Percentiles rank a stretch among this genome's conserved stretches.
These are phyloP conservation scores for Cercophora scortea DNA, from an alignment of 495 filamentous ascomycete species.

Conservation along the genomic window DNA sequence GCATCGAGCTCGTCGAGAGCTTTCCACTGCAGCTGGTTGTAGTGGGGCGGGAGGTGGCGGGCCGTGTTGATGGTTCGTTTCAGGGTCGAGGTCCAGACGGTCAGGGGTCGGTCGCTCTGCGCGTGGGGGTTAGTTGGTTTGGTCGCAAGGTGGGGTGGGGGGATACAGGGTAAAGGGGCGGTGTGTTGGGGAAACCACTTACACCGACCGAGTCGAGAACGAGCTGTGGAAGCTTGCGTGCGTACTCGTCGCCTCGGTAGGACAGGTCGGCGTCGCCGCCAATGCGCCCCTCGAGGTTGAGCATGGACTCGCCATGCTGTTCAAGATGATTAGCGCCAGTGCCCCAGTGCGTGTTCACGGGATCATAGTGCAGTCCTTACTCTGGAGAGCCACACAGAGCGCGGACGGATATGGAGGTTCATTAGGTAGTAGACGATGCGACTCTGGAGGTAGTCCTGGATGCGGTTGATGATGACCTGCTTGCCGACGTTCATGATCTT, in stretches of 20 bases:
- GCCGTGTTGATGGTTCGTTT: slow-evolving; percentile 89
- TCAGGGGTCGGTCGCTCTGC: slow-evolving; percentile 61
- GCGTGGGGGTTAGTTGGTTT: slow-evolving; percentile 15
- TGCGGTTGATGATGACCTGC: slow-evolving; percentile 94
- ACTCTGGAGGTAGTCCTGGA: slow-evolving; percentile 92
- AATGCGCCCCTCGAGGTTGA: slow-evolving; percentile 80
- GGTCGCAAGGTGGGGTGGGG: not conserved
- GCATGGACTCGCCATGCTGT: slow-evolving; percentile 89
- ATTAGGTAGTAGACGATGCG: slow-evolving; percentile 96
- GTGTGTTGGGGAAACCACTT: slow-evolving; percentile 18
- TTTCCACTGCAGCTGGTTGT: slow-evolving; percentile 95
- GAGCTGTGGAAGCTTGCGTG: slow-evolving; percentile 69
- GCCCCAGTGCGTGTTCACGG: not conserved
- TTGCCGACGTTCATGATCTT: slow-evolving; percentile 95
- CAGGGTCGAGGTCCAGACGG: slow-evolving; percentile 95
- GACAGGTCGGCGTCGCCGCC: slow-evolving; percentile 88
- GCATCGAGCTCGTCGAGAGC: slow-evolving; percentile 95
- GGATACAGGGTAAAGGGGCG: not conserved
- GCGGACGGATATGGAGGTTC: slow-evolving; percentile 95
- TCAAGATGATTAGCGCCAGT: slow-evolving; percentile 14
- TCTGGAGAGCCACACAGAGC: slow-evolving; percentile 93
- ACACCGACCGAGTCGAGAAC: slow-evolving; percentile 72
- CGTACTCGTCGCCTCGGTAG: slow-evolving; percentile 79
- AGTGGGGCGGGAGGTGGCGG: slow-evolving; percentile 64
- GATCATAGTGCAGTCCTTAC: slow-evolving; percentile 42